Percentiles rank a stretch among this genome's conserved stretches.
Conservation (phyloP, 192 early-diverging fungal genomes). For the Backusella circina region DNA sequence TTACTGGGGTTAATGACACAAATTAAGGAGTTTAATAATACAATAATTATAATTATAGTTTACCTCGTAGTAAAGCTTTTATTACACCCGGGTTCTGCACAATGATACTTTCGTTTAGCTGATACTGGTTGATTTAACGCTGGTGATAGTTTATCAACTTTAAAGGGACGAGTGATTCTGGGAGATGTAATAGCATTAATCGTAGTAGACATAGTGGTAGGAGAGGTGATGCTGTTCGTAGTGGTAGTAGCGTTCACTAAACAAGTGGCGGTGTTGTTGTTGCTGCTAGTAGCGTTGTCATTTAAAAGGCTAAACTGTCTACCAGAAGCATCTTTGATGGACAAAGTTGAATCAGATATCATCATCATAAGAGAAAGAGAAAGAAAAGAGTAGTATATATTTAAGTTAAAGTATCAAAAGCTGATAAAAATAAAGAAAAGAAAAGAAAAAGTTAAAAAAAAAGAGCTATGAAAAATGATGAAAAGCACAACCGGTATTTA, state of each 20-base stretch:
- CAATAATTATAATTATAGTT: background rate
- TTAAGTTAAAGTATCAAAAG: background rate
- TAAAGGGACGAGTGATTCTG: background rate
- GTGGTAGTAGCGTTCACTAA: background rate
- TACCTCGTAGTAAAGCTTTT: slow-evolving; percentile 79
- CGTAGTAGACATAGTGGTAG: background rate
- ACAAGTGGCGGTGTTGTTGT: background rate
- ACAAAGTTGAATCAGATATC: slow-evolving; percentile 27
- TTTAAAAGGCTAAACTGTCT: slow-evolving; percentile 52
- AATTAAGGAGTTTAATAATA: background rate
- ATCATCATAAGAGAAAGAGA: background rate
- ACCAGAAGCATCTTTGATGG: slow-evolving; percentile 50
- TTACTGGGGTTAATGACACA: background rate
- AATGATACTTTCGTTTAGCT: slow-evolving; percentile 61
- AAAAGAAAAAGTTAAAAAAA: slow-evolving; percentile 12
- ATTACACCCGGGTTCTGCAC: slow-evolving; percentile 58
- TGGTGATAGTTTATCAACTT: background rate
- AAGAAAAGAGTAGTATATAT: background rate
- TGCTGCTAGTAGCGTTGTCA: slow-evolving; percentile 12
- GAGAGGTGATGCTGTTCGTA: background rate
- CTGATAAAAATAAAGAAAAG: slow-evolving; percentile 8
- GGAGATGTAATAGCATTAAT: background rate
- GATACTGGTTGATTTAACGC: slow-evolving; percentile 5
- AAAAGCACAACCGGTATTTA: background rate
- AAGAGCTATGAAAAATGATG: slow-evolving; percentile 3